A percentile compares a stretch with the other conserved stretches of the same genome.
Conservation (phyloP, 2,329 filamentous ascomycete genomes). For the Bipolaris sorokiniana region DNA sequence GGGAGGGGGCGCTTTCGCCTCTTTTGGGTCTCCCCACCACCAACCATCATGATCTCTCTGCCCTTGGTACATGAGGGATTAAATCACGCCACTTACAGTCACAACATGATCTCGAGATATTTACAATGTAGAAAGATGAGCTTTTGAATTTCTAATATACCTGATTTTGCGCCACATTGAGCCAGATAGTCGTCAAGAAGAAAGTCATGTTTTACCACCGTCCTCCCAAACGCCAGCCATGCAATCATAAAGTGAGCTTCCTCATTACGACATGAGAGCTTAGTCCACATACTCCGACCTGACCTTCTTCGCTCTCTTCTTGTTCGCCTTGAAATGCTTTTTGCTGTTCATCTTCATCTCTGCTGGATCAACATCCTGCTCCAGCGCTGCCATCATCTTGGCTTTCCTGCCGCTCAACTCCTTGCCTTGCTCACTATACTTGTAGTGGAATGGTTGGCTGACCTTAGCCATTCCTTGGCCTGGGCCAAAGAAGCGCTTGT, state of each 20-base stretch:
- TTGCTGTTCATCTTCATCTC: constrained; percentile 77
- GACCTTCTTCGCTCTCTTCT: constrained; percentile 65
- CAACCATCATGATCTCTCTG: too few relatives aligned
- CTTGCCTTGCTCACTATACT: constrained; percentile 87
- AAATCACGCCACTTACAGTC: not conserved
- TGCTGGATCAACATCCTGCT: constrained; percentile 82
- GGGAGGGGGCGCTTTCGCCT: too few relatives aligned
- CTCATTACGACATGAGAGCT: not conserved
- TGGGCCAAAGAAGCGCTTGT: constrained; percentile 86
- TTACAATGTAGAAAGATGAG: not conserved
- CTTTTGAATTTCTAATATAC: constrained; percentile 1
- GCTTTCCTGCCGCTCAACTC: constrained; percentile 83
- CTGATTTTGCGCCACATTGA: not conserved
- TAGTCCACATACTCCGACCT: constrained; percentile 47
- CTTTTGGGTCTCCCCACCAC: too few relatives aligned
- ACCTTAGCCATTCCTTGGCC: constrained; percentile 68
- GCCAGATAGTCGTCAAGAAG: not conserved
- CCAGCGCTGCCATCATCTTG: constrained; percentile 77
- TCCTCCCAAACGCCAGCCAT: constrained; percentile 15
- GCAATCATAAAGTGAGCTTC: constrained; percentile 10
- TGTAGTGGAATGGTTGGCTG: constrained; percentile 83
- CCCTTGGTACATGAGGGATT: too few relatives aligned
- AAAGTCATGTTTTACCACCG: not conserved
- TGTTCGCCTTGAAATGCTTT: constrained; percentile 91
- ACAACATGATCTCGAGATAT: not conserved